Evolutionary conservation across 148 eudicot species (phyloP), one percentile per base, ranked within the genome.

Genomic region (Cornus controversa): DNA sequence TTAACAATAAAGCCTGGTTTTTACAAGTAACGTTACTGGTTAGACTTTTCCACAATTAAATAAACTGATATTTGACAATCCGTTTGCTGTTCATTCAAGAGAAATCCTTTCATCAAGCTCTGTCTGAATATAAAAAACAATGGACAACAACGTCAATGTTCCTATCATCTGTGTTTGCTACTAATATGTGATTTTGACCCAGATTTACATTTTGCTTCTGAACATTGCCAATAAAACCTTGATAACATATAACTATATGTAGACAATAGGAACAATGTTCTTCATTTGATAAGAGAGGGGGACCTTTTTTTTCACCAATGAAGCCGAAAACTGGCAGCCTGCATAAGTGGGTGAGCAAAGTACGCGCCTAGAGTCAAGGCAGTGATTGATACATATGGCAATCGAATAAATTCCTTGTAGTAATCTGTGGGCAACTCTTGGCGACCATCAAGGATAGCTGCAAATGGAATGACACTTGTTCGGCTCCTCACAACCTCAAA

Each of bases 271-370:
- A 68, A 50, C 16, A 54, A 3, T 28, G 31, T 53, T 68, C n/a
- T 27, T 65, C 24, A 20, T 37, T 36, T 53, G 28, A 36, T 25
- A 23, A 36, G 10, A 40, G 58, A 53, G 13, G 29, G 34, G 28
- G 14, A 26, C 31, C 4, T 31, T 75, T 45, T 89, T 31, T 75
- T 45, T 89, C 90, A 96, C 99, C 99, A 96, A 77, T 93, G 98
- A 28, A 96, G 97, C 71, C 90, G 77, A 74, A 77, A 92, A 86
- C 99, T 96, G 64, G 98, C 93, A 66, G 98, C 92, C 69, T 89
- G 99, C 99, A 96, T 96, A 15, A 96, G 86, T 25, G 99, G 99
- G 76, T 96, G 98, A 70, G 97, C 98, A 69, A 96, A 89, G 81
- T 96, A 96, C 3, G 91, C 89, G 25, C 98, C 98, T 71, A 96